Evolutionary conservation across 2,329 filamentous ascomycete genomes (phyloP).

Genomic region (Trichoderma sp.): DNA sequence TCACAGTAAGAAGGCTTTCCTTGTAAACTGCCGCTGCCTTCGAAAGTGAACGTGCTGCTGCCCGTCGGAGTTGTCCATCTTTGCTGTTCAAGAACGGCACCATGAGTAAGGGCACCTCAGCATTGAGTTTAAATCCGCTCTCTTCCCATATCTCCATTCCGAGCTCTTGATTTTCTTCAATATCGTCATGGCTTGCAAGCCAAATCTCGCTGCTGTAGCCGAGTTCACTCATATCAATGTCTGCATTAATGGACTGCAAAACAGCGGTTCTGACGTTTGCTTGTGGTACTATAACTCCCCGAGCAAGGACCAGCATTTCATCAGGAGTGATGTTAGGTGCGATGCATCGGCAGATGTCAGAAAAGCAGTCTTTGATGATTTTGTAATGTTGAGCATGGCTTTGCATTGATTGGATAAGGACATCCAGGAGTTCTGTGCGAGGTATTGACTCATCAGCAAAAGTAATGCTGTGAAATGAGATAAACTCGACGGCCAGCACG

Average conservation of each 20-base stretch:
- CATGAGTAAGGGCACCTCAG: slow-evolving; percentile 63
- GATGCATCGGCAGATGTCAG: slow-evolving; percentile 80
- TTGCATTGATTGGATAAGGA: slow-evolving; percentile 80
- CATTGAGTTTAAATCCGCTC: slow-evolving; percentile 70
- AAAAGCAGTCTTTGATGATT: slow-evolving; percentile 85
- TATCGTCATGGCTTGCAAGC: slow-evolving; percentile 88
- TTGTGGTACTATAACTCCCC: slow-evolving; percentile 76
- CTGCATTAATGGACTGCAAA: slow-evolving; percentile 83
- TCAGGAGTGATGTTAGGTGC: slow-evolving; percentile 71
- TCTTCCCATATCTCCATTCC: slow-evolving; percentile 93
- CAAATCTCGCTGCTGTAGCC: slow-evolving; percentile 88
- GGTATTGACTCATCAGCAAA: slow-evolving; percentile 75
- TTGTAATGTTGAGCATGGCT: slow-evolving; percentile 92
- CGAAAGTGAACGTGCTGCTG: slow-evolving; percentile 77
- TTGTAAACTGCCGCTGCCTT: slow-evolving; percentile 65
- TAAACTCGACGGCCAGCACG: slow-evolving; percentile 80
- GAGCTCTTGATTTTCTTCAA: slow-evolving; percentile 79
- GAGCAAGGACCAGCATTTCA: slow-evolving; percentile 74
- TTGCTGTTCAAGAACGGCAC: slow-evolving; percentile 76
- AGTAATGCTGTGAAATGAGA: slow-evolving; percentile 82
- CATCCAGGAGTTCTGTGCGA: slow-evolving; percentile 67
- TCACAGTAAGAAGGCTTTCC: slow-evolving; percentile 57
- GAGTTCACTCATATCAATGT: slow-evolving; percentile 86
- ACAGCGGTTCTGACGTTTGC: slow-evolving; percentile 77
- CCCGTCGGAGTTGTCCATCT: slow-evolving; percentile 77